Base-by-base conservation (phyloP, 805 yeast genomes). In the Sugiyamaella americana region DNA sequence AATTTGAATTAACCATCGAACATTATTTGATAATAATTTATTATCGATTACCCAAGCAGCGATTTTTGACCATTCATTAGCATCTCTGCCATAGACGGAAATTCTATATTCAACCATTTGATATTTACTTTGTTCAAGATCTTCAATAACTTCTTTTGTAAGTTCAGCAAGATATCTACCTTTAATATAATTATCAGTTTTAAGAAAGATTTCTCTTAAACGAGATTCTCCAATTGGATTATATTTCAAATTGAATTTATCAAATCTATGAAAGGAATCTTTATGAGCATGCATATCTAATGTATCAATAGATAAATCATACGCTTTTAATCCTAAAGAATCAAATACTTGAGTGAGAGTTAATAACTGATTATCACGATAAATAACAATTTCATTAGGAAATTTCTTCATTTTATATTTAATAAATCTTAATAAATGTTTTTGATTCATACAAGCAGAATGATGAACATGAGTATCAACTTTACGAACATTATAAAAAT, bases 231-330 rank as follows among this genome's bases (percentile, higher is more conserved):
- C 99, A 57, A 93, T 84, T 18, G 99, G 99, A 62, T 93, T 93
- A 69, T 93, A 93, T 65, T 93, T 94, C 69, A 93, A 74, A 65
- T 93, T 93, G 75, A 93, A 93, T 68, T 93, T 93, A 67, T 93
- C 99, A 62, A 93, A 93, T 58, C 99, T 76, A 66, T 93, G 99
- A 76, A 93, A 93, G 0, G 98, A 85, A 60, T 93, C 99, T 54
- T 89, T 85, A 65, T 93, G 98, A 3, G 99, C 99, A 67, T 93
- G 99, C 99, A 93, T 93, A 67, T 93, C 99, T 55, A 93, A 74
- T 1, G 98, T 94, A 60, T 93, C 99, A 58, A 93, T 93, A 48
- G 95, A 84, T 49, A 93, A 72, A 62, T 93, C 98, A 62, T 94
- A 93, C 1, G 97, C 98, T 0, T 96, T 83, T 50, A 93, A 74